Evolutionary conservation across 2,329 filamentous ascomycete genomes (phyloP).

Genomic region (Stachybotrys elegans): DNA sequence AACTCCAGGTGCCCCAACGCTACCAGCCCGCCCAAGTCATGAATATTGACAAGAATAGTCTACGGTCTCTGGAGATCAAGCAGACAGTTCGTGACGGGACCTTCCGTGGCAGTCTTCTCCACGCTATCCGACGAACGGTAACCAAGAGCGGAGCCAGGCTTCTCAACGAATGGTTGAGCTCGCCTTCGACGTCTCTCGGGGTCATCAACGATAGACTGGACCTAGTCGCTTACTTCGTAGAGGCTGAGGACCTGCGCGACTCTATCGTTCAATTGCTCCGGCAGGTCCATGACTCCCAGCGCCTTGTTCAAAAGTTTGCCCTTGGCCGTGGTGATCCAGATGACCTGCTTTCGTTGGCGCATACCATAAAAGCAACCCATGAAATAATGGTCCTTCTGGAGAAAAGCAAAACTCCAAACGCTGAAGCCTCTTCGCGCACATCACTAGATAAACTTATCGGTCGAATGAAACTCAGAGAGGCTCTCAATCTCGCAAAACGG

Average conservation of each 20-base stretch:
- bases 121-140: conserved; percentile 83
- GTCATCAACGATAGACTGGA: conserved; percentile 77
- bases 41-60: conserved; percentile 86
- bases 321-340: conserved; percentile 88
- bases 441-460: conserved; percentile 42
- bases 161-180: conserved; percentile 78
- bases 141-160: conserved; percentile 88
- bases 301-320: conserved; percentile 90
- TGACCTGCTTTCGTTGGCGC: conserved; percentile 78
- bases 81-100: conserved; percentile 76
- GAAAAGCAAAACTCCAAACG: conserved; percentile 11
- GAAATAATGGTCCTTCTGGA: conserved; percentile 52
- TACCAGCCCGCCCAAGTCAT: conserved; percentile 73
- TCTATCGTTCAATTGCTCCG: conserved; percentile 63
- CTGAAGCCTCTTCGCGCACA: conserved; percentile 10
- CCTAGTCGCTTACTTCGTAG: conserved; percentile 71
- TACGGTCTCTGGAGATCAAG: conserved; percentile 84
- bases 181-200: conserved; percentile 80
- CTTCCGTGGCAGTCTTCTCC: conserved; percentile 78
- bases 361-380: conserved; percentile 71
- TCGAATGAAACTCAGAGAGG: conserved; percentile 62
- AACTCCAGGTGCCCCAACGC: conserved; percentile 76
- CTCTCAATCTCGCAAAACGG: conserved; percentile 60
- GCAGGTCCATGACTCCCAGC: conserved; percentile 77
- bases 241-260: conserved; percentile 63